Percentiles rank a stretch among this genome's conserved stretches.
These are phyloP conservation scores for Besnoitia besnoiti DNA, from an alignment of 169 alveolate genomes.

Conservation along the genomic window DNA sequence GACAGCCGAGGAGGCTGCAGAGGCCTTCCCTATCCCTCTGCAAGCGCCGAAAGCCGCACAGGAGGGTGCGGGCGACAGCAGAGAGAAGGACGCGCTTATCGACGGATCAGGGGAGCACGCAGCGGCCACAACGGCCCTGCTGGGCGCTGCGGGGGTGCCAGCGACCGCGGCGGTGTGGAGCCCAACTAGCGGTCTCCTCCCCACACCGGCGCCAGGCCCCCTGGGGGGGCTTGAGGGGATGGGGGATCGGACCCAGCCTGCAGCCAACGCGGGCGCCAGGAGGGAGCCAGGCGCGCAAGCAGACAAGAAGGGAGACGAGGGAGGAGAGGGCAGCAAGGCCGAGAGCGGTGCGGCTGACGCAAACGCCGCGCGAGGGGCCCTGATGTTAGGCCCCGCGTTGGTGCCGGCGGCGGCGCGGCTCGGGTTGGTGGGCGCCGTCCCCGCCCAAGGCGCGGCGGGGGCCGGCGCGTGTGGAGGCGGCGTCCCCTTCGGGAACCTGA, in stretches of 20 bases:
- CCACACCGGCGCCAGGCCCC: not conserved
- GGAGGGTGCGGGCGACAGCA: not conserved
- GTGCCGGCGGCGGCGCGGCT: not conserved
- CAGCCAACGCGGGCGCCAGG: not conserved
- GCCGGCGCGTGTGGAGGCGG: not conserved
- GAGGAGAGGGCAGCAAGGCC: not conserved
- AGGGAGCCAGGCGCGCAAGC: not conserved
- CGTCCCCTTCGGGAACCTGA: not conserved
- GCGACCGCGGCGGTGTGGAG: not conserved
- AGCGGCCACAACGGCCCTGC: too few relatives aligned
- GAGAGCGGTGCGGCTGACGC: too few relatives aligned
- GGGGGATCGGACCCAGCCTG: not conserved
- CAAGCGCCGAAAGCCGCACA: not conserved
- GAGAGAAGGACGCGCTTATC: not conserved
- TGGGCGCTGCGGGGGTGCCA: not conserved
- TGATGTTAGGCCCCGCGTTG: not conserved
- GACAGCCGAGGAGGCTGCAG: too few relatives aligned
- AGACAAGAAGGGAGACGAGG: not conserved
- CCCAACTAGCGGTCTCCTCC: not conserved
- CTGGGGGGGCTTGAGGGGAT: not conserved
- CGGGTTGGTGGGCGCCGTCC: not conserved
- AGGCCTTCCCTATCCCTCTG: too few relatives aligned
- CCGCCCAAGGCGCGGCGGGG: not conserved
- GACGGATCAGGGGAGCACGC: not conserved
- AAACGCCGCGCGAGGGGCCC: not conserved